Conservation (phyloP, 768 basidiomycete genomes). For the Asterophora lycoperdoides region DNA sequence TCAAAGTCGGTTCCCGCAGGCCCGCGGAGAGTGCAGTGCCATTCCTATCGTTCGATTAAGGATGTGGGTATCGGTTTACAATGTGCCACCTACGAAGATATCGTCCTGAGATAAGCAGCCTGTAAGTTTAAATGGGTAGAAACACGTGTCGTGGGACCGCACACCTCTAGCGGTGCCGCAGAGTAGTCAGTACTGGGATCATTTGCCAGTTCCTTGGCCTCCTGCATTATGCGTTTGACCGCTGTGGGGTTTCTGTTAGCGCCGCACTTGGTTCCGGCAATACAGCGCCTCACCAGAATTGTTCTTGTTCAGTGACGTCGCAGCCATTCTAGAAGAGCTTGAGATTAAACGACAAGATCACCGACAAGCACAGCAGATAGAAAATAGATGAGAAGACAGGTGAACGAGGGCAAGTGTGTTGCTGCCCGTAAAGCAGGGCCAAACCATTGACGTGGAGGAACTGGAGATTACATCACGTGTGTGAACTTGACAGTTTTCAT, state of each 20-base stretch:
- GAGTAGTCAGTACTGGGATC: conserved; percentile 86
- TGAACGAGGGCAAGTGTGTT: background rate
- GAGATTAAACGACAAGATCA: background rate
- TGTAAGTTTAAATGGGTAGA: conserved; percentile 5
- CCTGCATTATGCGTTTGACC: conserved; percentile 96
- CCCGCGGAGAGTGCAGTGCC: conserved; percentile 97
- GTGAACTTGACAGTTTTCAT: no score
- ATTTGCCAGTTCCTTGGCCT: conserved; percentile 82
- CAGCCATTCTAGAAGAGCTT: conserved; percentile 19
- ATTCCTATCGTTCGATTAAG: conserved; percentile 47
- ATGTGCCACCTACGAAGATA: conserved; percentile 65
- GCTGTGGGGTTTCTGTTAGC: conserved; percentile 40
- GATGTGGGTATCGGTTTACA: conserved; percentile 12
- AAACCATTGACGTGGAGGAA: conserved; percentile 15
- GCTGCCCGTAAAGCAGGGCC: no score
- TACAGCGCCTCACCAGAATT: conserved; percentile 62
- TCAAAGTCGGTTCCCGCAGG: conserved; percentile 86
- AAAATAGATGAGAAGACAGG: conserved; percentile 38
- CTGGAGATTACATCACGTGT: conserved; percentile 15
- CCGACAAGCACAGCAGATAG: conserved; percentile 41
- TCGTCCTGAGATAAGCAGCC: conserved; percentile 53
- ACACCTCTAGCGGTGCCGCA: conserved; percentile 76
- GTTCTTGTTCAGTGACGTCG: conserved; percentile 73
- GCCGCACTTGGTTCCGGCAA: background rate
- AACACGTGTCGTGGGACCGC: conserved; percentile 10